Conservation (phyloP, 495 filamentous ascomycete genomes). For the Achaetomiella virescens region DNA sequence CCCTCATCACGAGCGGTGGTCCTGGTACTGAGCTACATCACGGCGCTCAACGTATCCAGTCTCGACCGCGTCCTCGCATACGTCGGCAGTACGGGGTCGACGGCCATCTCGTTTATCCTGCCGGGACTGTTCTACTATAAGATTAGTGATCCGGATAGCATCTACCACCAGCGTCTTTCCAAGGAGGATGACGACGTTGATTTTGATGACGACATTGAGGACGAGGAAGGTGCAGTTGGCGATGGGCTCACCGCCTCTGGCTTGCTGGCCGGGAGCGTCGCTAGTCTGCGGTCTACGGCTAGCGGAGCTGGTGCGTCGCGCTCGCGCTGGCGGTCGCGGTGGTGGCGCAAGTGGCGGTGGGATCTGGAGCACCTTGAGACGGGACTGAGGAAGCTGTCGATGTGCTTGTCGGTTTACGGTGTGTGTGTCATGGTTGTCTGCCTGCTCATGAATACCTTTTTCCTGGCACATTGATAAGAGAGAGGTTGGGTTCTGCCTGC, state of each 20-base stretch:
- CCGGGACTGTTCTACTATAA: slow-evolving; percentile 98
- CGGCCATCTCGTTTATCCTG: slow-evolving; percentile 91
- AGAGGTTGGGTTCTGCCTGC: neutral
- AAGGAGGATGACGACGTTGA: slow-evolving; percentile 80
- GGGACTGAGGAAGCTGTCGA: slow-evolving; percentile 60
- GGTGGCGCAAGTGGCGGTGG: slow-evolving; percentile 39
- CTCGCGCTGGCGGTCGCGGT: slow-evolving; percentile 22
- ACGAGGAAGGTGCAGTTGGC: slow-evolving; percentile 35
- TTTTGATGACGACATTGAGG: slow-evolving; percentile 40
- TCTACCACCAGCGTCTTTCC: slow-evolving; percentile 72
- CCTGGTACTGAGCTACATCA: slow-evolving; percentile 74
- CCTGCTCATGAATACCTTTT: slow-evolving; percentile 63
- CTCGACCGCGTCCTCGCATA: slow-evolving; percentile 89
- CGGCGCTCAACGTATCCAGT: slow-evolving; percentile 84
- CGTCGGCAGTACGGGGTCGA: slow-evolving; percentile 89
- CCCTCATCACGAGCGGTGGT: slow-evolving; percentile 80
- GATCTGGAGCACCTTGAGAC: slow-evolving; percentile 45
- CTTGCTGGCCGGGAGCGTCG: slow-evolving; percentile 39
- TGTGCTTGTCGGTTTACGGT: slow-evolving; percentile 78
- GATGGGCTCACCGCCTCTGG: slow-evolving; percentile 28
- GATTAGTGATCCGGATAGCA: slow-evolving; percentile 79
- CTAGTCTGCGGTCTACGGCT: slow-evolving; percentile 39
- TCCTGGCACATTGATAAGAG: slow-evolving; percentile 1
- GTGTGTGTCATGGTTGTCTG: slow-evolving; percentile 84
- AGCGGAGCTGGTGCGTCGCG: slow-evolving; percentile 22